Base-by-base conservation (phyloP, 768 basidiomycete genomes). In the Auriculariales sp. region DNA sequence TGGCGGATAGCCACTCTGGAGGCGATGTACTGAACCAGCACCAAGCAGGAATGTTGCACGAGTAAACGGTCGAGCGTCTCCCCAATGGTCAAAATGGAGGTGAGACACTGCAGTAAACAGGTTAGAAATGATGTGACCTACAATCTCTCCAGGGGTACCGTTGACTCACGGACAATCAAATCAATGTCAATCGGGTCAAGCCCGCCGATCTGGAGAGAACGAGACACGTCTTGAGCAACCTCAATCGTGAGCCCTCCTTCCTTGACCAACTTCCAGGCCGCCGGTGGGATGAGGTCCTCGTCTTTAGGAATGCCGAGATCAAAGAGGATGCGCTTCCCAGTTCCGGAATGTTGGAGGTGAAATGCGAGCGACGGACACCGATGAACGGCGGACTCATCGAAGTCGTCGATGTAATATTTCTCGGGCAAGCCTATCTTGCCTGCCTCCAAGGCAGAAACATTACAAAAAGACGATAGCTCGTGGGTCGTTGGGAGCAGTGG, bases 391-490 rank as follows among this genome's bases (percentile, higher is more conserved):
- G 57, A 35, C 12, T 47, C 32, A 22, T 33, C 36, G 17, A 48
- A 36, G 11, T 42, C 28, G 27, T 22, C 35, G 30, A 56, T 17
- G 48, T 52, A 53, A 3, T 36, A 12, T 29, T 64, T 65, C 22
- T 71, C 56, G 0, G 66, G 57, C 7, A 78, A 54, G 24, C 54
- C 55, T 4, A 79, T 59, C 9, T 64, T 54, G 4, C 78, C 79
- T 0, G 68, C 71, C 53, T 77, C 74, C 31, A 81, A 67, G 0
- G 72, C 77, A 33, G 79, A 81, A 29, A 79, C 69, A 27, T 67
- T 54, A 51, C 73, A 71, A 56, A 70, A 78, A n/a, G n/a, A n/a
- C n/a, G n/a, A n/a, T n/a, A n/a, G n/a, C n/a, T n/a, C n/a, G n/a
- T n/a, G n/a, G n/a, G n/a, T n/a, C n/a, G n/a, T n/a, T n/a, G n/a